phyloP scores from a whole-genome alignment of 2,329 filamentous ascomycete species.

The Balansia obtecta region DNA sequence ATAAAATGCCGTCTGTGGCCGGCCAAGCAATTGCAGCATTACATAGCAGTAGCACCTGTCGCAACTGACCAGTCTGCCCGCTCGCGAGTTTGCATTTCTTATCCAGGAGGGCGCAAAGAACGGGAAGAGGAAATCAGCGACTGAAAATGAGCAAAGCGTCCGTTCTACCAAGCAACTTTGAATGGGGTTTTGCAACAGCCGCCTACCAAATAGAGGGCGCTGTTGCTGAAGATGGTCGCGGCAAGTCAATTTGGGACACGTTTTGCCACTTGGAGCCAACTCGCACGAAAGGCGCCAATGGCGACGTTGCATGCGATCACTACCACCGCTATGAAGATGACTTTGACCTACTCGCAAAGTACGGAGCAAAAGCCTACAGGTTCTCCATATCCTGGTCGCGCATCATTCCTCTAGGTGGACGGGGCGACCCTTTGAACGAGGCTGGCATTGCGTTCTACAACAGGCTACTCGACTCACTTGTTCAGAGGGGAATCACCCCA shows the following conservation, averaged over 20 bases:
- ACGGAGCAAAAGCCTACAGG: constrained; percentile 47
- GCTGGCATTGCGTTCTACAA: constrained; percentile 48
- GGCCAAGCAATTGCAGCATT: not conserved
- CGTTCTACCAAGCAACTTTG: constrained; percentile 23
- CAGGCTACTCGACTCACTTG: constrained; percentile 45
- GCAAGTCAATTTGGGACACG: constrained; percentile 30
- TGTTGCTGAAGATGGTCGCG: constrained; percentile 26
- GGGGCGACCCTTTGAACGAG: constrained; percentile 50
- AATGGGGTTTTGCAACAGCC: constrained; percentile 29
- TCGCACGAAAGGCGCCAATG: constrained; percentile 27
- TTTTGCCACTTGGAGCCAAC: constrained; percentile 27
- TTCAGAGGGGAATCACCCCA: constrained; percentile 43
- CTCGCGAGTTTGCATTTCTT: not conserved
- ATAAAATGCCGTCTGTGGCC: not conserved
- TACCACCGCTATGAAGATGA: constrained; percentile 36
- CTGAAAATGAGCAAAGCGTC: constrained; percentile 6
- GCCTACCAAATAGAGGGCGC: constrained; percentile 33
- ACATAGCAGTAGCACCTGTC: not conserved
- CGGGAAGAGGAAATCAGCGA: not conserved
- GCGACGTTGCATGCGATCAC: constrained; percentile 34
- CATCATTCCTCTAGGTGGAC: constrained; percentile 50
- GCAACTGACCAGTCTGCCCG: not conserved
- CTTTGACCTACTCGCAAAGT: constrained; percentile 44
- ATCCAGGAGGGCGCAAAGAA: not conserved
- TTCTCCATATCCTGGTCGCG: constrained; percentile 54